These are phyloP conservation scores for Samsoniella hepiali DNA, from an alignment of 2,329 filamentous ascomycete species.

Conservation along the genomic window DNA sequence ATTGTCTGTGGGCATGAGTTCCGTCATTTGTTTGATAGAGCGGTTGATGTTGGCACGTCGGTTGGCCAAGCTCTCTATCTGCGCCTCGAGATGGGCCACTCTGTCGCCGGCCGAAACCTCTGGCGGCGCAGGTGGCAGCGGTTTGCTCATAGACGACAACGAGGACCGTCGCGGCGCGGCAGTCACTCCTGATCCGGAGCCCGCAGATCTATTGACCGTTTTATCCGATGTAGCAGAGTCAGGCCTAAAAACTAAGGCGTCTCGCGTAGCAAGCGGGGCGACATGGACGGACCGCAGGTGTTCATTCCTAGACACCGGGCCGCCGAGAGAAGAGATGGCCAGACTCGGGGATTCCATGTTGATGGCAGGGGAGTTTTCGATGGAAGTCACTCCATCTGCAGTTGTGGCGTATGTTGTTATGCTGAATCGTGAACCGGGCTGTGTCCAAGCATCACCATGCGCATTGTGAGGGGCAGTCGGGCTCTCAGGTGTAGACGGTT, in stretches of 20 bases:
- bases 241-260: neutral
- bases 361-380: neutral
- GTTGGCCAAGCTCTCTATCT: slow-evolving; percentile 61
- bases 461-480: slow-evolving; percentile 25
- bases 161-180: slow-evolving; percentile 23
- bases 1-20: slow-evolving; percentile 70
- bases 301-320: neutral
- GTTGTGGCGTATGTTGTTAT: slow-evolving; percentile 60
- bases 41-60: slow-evolving; percentile 68
- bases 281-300: neutral
- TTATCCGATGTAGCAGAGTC: neutral
- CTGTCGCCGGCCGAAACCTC: slow-evolving; percentile 60
- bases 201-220: neutral
- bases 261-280: neutral
- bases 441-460: slow-evolving; percentile 38
- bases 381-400: slow-evolving; percentile 20
- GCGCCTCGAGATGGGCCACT: slow-evolving; percentile 63
- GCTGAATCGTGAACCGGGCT: slow-evolving; percentile 61
- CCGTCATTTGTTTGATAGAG: slow-evolving; percentile 72
- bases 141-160: slow-evolving; percentile 49
- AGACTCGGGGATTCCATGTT: neutral
- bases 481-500: slow-evolving; percentile 25
- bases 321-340: neutral
- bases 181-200: neutral
- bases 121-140: slow-evolving; percentile 58